Conservation (phyloP, 176 grass and related monocot genomes). For the Calamus simplicifolius region DNA sequence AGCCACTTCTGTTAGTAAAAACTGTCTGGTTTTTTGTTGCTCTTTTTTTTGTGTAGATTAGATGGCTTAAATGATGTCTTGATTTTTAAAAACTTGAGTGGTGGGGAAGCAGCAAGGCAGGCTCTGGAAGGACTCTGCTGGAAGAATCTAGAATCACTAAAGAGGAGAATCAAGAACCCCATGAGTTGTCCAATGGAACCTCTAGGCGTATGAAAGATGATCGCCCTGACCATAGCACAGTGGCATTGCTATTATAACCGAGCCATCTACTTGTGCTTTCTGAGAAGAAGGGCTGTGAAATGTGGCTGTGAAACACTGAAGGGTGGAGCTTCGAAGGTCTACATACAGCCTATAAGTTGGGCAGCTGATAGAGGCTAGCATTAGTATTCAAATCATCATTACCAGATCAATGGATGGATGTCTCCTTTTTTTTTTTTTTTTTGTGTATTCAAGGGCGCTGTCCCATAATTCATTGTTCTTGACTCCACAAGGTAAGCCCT, state of each 20-base stretch:
- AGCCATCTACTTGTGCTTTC: slow-evolving; percentile 52
- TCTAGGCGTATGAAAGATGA: slow-evolving; percentile 30
- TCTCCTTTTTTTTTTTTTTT: slow-evolving; percentile 1
- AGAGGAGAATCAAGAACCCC: slow-evolving; percentile 22
- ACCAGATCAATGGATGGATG: slow-evolving; percentile 40
- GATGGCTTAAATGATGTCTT: too few species aligned
- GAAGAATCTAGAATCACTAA: slow-evolving; percentile 23
- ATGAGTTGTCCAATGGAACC: slow-evolving; percentile 32
- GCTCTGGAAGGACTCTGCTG: neutral
- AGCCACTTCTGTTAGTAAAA: too few species aligned
- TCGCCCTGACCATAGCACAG: slow-evolving; percentile 49
- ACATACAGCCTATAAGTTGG: slow-evolving; percentile 34
- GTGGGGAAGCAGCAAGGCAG: slow-evolving; percentile 24
- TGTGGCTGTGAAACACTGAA: slow-evolving; percentile 46
- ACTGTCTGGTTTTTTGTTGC: too few species aligned
- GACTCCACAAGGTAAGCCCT: too few species aligned
- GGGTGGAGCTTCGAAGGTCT: slow-evolving; percentile 11
- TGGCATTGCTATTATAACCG: slow-evolving; percentile 15
- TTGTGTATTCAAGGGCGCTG: neutral
- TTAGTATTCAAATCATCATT: slow-evolving; percentile 60
- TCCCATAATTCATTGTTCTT: too few species aligned
- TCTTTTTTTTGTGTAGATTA: too few species aligned
- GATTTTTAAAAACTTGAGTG: slow-evolving; percentile 23
- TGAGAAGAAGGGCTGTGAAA: slow-evolving; percentile 64
- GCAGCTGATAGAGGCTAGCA: slow-evolving; percentile 55